Evolutionary conservation across 2,329 filamentous ascomycete species (phyloP).

Genomic region (Endocalyx cinctus): DNA sequence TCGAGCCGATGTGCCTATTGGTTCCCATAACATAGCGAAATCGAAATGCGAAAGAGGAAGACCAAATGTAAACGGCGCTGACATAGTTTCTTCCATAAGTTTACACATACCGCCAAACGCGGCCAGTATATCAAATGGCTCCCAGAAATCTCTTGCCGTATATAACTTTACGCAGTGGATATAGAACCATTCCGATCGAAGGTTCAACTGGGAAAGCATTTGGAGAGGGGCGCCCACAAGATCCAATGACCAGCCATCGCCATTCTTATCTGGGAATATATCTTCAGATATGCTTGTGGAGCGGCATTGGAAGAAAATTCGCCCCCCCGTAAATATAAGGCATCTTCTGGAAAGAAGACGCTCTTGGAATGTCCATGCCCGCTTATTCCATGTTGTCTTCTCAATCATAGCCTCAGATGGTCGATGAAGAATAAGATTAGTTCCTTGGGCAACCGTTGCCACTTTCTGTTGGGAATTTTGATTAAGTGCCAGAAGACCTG

Average conservation of each 20-base stretch:
- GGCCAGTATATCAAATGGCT: slow-evolving; percentile 24
- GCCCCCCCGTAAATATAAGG: slow-evolving; percentile 29
- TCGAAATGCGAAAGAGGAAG: slow-evolving; percentile 30
- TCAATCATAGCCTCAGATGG: slow-evolving; percentile 16
- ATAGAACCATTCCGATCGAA: slow-evolving; percentile 25
- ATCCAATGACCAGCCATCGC: slow-evolving; percentile 25
- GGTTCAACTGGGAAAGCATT: slow-evolving; percentile 20
- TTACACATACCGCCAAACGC: slow-evolving; percentile 29
- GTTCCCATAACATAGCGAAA: slow-evolving; percentile 29
- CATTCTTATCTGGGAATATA: slow-evolving; percentile 20
- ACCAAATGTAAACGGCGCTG: slow-evolving; percentile 22
- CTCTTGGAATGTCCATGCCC: slow-evolving; percentile 37
- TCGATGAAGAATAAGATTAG: slow-evolving; percentile 17
- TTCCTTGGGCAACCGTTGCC: slow-evolving; percentile 5
- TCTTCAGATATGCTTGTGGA: slow-evolving; percentile 22
- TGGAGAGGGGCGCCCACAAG: slow-evolving; percentile 22
- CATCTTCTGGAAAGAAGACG: slow-evolving; percentile 29
- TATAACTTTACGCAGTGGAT: slow-evolving; percentile 26
- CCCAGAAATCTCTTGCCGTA: slow-evolving; percentile 19
- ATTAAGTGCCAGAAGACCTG: slow-evolving; percentile 2
- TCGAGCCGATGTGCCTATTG: slow-evolving; percentile 1
- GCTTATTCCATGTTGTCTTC: slow-evolving; percentile 27
- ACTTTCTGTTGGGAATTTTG: slow-evolving; percentile 1
- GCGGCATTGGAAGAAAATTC: slow-evolving; percentile 28
- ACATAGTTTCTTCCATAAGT: slow-evolving; percentile 18